phyloP scores from a whole-genome alignment of 1,284 basidiomycete species.

The Rhodotorula sp. region DNA sequence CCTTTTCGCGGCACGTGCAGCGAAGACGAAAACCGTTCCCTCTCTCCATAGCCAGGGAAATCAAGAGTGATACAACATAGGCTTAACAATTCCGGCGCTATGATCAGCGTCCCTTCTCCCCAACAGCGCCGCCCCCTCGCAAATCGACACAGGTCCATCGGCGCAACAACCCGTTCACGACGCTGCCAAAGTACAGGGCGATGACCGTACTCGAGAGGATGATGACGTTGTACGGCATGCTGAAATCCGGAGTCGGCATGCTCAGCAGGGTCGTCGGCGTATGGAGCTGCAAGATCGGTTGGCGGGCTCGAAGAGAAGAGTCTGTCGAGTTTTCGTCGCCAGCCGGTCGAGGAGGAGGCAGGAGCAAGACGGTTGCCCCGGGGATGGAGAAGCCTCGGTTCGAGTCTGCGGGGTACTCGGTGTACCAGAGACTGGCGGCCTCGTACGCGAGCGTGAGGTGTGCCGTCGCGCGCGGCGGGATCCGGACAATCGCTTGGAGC shows the following conservation, averaged over 20 bases:
- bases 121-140: not conserved
- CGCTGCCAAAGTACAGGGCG: conserved; percentile 87
- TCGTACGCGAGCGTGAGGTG: conserved; percentile 70
- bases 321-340: conserved; percentile 60
- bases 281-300: conserved; percentile 60
- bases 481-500: conserved; percentile 66
- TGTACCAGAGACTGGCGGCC: conserved; percentile 86
- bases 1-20: too few relatives aligned
- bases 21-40: too few relatives aligned
- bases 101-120: not conserved
- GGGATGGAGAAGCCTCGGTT: conserved; percentile 91
- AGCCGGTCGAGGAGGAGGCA: conserved; percentile 52
- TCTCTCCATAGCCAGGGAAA: too few relatives aligned
- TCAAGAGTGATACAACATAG: not conserved
- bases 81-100: too few relatives aligned
- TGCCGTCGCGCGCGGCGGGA: conserved; percentile 67
- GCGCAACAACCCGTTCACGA: conserved; percentile 83
- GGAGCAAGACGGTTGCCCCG: conserved; percentile 57
- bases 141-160: conserved; percentile 60
- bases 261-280: conserved; percentile 79
- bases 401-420: conserved; percentile 92
- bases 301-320: not conserved
- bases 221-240: conserved; percentile 99
- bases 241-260: conserved; percentile 94
- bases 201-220: conserved; percentile 88